phyloP scores from a whole-genome alignment of 768 basidiomycete species.

The Galerina marginata region DNA sequence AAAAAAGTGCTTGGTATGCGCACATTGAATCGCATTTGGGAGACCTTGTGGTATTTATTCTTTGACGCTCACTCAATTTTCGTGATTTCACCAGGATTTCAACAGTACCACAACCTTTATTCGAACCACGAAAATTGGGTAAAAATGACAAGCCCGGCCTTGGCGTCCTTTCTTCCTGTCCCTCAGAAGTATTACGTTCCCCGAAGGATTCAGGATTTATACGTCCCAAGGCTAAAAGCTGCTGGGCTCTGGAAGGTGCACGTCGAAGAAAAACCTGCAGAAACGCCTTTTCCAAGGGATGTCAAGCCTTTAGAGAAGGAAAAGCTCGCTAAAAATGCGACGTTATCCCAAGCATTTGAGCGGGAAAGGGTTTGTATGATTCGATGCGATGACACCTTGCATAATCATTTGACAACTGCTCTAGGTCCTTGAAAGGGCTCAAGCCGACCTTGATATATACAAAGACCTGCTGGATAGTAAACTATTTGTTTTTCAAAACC shows the following conservation, averaged over 20 bases:
- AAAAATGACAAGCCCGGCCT: slow-evolving; percentile 54
- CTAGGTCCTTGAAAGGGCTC: slow-evolving; percentile 66
- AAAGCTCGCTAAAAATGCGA: slow-evolving; percentile 37
- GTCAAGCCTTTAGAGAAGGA: slow-evolving; percentile 34
- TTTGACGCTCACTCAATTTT: slow-evolving; percentile 10
- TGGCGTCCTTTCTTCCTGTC: slow-evolving; percentile 62
- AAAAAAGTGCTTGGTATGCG: slow-evolving; percentile 64
- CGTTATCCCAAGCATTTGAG: slow-evolving; percentile 62
- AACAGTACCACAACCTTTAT: slow-evolving; percentile 68
- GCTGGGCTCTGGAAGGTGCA: slow-evolving; percentile 65
- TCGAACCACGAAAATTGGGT: slow-evolving; percentile 68
- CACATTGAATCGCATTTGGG: slow-evolving; percentile 72
- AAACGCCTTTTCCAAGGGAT: slow-evolving; percentile 45
- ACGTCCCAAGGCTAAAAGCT: slow-evolving; percentile 62
- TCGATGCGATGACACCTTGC: neutral
- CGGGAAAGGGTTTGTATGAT: slow-evolving; percentile 58
- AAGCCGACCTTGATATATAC: slow-evolving; percentile 61
- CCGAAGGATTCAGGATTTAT: slow-evolving; percentile 58
- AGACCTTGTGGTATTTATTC: slow-evolving; percentile 66
- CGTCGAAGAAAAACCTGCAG: slow-evolving; percentile 47
- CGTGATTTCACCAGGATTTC: neutral
- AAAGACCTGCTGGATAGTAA: slow-evolving; percentile 55
- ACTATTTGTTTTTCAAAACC: slow-evolving; percentile 55
- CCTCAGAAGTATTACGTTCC: slow-evolving; percentile 82
- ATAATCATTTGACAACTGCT: neutral